phyloP scores from a whole-genome alignment of 345 rosid species.

The Ceriops tagal region DNA sequence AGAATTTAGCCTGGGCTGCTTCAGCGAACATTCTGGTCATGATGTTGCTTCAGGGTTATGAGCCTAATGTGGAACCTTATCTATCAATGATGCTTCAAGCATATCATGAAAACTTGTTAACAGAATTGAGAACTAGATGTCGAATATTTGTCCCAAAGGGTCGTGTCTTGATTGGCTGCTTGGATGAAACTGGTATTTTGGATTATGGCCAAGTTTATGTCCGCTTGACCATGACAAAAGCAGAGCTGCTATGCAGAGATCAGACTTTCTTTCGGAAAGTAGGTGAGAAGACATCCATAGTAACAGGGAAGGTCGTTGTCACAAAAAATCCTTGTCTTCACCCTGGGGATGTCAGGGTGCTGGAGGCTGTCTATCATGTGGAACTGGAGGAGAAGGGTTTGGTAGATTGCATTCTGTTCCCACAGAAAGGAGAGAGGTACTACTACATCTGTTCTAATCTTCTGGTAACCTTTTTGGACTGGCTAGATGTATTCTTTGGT shows the following conservation, averaged over 20 bases:
- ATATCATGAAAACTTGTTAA: conserved; percentile 57
- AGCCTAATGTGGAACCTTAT: conserved; percentile 71
- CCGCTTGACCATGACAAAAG: conserved; percentile 62
- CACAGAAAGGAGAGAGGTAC: conserved; percentile 81
- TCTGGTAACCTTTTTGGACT: background rate
- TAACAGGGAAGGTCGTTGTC: conserved; percentile 71
- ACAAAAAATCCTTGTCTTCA: conserved; percentile 97
- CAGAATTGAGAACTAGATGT: conserved; percentile 69
- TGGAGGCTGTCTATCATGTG: conserved; percentile 61
- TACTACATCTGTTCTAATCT: conserved; percentile 1
- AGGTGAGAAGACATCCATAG: conserved; percentile 59
- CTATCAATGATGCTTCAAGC: conserved; percentile 85
- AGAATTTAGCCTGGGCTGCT: conserved; percentile 50
- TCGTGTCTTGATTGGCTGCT: conserved; percentile 73
- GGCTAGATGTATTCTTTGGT: background rate
- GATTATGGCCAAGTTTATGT: conserved; percentile 84
- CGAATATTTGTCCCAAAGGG: conserved; percentile 81
- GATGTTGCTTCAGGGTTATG: conserved; percentile 74
- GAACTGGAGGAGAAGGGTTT: conserved; percentile 61
- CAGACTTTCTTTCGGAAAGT: conserved; percentile 52
- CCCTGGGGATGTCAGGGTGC: conserved; percentile 92
- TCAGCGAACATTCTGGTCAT: conserved; percentile 52
- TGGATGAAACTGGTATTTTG: conserved; percentile 72
- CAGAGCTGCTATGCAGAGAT: conserved; percentile 48
- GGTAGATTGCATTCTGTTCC: conserved; percentile 78